Conservation (phyloP, 208 protist species). For the Porcisia hertigi region DNA sequence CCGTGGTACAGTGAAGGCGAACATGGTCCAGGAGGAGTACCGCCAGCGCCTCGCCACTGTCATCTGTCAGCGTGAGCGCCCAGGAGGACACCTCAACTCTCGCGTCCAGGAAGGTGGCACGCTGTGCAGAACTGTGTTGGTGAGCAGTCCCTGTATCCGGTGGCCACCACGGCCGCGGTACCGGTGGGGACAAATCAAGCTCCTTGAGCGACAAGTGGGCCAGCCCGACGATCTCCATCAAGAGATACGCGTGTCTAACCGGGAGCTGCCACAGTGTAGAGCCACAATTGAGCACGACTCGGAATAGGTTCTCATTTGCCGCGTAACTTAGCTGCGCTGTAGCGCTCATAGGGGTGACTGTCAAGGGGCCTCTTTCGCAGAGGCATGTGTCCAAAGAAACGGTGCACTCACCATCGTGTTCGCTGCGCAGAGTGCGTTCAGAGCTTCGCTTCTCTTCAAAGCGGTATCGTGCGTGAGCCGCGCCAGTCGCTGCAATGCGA, state of each 20-base stretch:
- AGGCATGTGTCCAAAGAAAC: constrained; percentile 12
- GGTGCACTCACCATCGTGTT: constrained; percentile 18
- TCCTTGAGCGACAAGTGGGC: not conserved
- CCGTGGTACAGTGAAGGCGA: constrained; percentile 7
- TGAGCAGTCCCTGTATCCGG: not conserved
- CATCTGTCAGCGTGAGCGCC: constrained; percentile 14
- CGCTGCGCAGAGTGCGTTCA: constrained; percentile 6
- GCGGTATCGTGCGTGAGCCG: constrained; percentile 12
- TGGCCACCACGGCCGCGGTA: not conserved
- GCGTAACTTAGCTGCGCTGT: constrained; percentile 1
- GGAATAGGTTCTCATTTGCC: not conserved
- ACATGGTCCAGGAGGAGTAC: constrained; percentile 7
- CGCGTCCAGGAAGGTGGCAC: constrained; percentile 1
- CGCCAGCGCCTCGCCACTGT: constrained; percentile 6
- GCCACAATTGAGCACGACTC: constrained; percentile 7
- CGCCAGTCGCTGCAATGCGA: constrained; percentile 5
- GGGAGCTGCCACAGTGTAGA: constrained; percentile 17
- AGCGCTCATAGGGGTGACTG: constrained; percentile 9
- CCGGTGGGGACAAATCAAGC: too few species aligned
- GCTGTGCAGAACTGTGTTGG: not conserved
- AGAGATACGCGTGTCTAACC: constrained; percentile 13
- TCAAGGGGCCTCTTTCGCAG: constrained; percentile 10
- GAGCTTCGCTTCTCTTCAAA: constrained; percentile 8
- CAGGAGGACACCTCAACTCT: not conserved
- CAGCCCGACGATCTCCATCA: not conserved